Evolutionary conservation across 176 grass and related monocot genomes (phyloP).

Genomic region (Zoysia pacifica): DNA sequence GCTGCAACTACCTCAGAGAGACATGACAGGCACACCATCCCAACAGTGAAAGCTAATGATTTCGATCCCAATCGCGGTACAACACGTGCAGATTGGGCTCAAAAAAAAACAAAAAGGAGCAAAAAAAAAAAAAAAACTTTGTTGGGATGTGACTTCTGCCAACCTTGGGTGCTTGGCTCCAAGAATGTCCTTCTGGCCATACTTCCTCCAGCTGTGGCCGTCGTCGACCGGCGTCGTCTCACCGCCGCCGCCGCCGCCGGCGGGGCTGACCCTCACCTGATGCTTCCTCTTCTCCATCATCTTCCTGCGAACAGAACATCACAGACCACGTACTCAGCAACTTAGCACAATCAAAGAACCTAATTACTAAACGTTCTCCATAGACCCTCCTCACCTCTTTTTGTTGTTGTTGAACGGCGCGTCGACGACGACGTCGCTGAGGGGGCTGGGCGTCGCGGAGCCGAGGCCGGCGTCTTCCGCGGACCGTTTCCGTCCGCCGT

Average conservation of each 20-base stretch:
- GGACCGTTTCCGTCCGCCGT: constrained; percentile 14
- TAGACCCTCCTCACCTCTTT: constrained; percentile 29
- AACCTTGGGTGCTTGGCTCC: constrained; percentile 64
- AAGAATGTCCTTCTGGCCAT: constrained; percentile 79
- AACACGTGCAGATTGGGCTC: constrained; percentile 17
- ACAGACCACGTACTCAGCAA: neutral
- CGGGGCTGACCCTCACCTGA: constrained; percentile 52
- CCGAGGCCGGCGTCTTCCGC: constrained; percentile 8
- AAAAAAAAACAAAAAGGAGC: neutral
- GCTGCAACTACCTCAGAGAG: neutral
- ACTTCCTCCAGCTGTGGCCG: constrained; percentile 86
- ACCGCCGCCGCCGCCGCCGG: constrained; percentile 26
- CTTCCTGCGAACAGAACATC: constrained; percentile 42
- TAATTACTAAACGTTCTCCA: no score
- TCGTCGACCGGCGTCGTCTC: constrained; percentile 53
- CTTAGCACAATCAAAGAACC: no score
- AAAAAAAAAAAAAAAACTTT: neutral
- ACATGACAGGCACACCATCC: neutral
- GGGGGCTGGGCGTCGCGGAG: constrained; percentile 17
- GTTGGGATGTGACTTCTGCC: neutral
- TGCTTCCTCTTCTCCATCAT: constrained; percentile 34
- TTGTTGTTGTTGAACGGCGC: constrained; percentile 38
- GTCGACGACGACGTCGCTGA: constrained; percentile 19
- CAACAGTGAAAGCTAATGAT: constrained; percentile 10
- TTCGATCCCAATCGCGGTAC: neutral